Base-by-base conservation (phyloP, 768 basidiomycete genomes). In the Tricholoma sp. region DNA sequence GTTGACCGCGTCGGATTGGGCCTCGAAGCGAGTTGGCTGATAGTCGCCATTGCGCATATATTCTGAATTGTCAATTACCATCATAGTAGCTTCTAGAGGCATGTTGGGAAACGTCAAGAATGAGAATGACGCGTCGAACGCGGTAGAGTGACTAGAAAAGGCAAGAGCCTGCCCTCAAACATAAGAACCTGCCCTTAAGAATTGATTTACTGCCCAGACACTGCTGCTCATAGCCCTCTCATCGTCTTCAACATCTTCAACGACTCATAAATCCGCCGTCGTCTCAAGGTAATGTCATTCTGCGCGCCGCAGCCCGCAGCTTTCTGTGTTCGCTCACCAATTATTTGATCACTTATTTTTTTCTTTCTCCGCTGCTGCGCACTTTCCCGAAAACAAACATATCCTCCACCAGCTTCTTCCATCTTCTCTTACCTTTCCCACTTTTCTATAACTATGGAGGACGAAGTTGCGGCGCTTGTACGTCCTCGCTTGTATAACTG, bases 41-140 rank as follows among this genome's bases (percentile, higher is more conserved):
- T 93, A 95, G 72, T 95, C 94, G 10, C 94, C 93, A 67, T 97
- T 96, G 56, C 94, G 85, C 88, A 97, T 97, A 73, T 88, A 95
- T 72, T 95, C 93, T 2, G 94, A 97, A 70, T 98, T 98, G 83
- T 99, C 97, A 59, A 98, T 86, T 12, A 99, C 79, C 76, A 98
- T 85, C 86, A 99, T 94, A 20, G 94, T 96, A 39, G 96, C 95
- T 84, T 99, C 95, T 67, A 97, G 82, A 63, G 93, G 91, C 94
- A 97, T 97, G 56, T 69, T 84, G 78, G 37, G 53, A 44, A 36
- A 60, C 37, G 50, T 50, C 52, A 2, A 31, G 56, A 5, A 50
- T 32, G 50, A 29, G 17, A 39, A 41, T 71, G 68, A 71, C 70
- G 70, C 70, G 70, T 72, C 69, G 65, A 64, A 58, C 66, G 65